phyloP scores from a whole-genome alignment of 441 rosid species.

The Bruguiera hainesii region DNA sequence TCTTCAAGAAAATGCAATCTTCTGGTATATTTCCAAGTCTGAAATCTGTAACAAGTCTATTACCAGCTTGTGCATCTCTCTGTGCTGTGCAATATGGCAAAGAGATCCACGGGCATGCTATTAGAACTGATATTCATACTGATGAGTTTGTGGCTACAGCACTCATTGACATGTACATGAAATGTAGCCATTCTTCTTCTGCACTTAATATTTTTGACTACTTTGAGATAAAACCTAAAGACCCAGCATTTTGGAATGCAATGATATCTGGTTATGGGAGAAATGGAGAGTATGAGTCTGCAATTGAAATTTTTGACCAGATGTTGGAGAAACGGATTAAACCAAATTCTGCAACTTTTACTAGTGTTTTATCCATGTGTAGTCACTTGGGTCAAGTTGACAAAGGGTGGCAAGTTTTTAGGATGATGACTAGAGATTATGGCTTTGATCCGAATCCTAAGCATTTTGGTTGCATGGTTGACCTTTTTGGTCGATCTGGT shows the following conservation, averaged over 20 bases:
- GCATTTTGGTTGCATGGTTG: slow-evolving; percentile 57
- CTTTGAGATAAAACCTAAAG: slow-evolving; percentile 47
- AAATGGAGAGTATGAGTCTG: slow-evolving; percentile 54
- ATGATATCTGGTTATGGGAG: slow-evolving; percentile 70
- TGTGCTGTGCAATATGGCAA: slow-evolving; percentile 48
- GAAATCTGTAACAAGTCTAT: slow-evolving; percentile 59
- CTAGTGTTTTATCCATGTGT: slow-evolving; percentile 47
- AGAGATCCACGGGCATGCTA: slow-evolving; percentile 54
- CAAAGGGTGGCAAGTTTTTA: slow-evolving; percentile 46
- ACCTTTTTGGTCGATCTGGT: slow-evolving; percentile 56
- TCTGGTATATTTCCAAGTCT: slow-evolving; percentile 39
- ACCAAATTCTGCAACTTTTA: slow-evolving; percentile 59
- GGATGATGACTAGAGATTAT: slow-evolving; percentile 44
- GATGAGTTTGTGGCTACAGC: slow-evolving; percentile 54
- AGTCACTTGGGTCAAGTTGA: slow-evolving; percentile 57
- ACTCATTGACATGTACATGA: slow-evolving; percentile 63
- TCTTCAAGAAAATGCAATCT: slow-evolving; percentile 52
- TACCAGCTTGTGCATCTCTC: slow-evolving; percentile 57
- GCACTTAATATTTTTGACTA: slow-evolving; percentile 45
- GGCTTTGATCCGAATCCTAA: slow-evolving; percentile 40
- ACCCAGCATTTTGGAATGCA: slow-evolving; percentile 71
- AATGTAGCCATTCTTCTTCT: slow-evolving; percentile 46
- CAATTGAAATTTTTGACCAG: slow-evolving; percentile 45
- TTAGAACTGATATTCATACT: slow-evolving; percentile 32
- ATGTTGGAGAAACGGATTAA: slow-evolving; percentile 40